Conservation (phyloP, 148 eudicot species). For the Vaccinium darrowii region DNA sequence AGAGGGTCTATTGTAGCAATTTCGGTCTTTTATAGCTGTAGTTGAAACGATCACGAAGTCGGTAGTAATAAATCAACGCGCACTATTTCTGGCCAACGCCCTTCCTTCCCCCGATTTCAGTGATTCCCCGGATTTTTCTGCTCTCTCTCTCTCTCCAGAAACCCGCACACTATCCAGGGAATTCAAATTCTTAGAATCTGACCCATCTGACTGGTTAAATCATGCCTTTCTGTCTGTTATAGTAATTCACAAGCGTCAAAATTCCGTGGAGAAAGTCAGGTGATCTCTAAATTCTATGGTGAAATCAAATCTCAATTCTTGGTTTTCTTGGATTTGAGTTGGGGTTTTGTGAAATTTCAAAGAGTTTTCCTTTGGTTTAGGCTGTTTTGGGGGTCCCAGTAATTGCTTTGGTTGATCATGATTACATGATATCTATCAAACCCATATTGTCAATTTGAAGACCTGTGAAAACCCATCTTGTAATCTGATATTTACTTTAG, state of each 20-base stretch:
- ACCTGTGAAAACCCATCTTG: constrained; percentile 11
- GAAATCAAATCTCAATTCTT: not conserved
- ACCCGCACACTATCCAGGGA: not conserved
- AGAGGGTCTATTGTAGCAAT: too few species aligned
- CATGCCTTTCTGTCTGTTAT: not conserved
- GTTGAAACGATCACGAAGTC: too few species aligned
- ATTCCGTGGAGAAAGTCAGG: not conserved
- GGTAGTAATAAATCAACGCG: not conserved
- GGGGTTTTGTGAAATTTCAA: not conserved
- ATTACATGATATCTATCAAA: not conserved
- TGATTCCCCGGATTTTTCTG: not conserved
- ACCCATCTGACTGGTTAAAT: not conserved
- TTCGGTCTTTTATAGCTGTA: too few species aligned
- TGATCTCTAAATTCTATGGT: not conserved
- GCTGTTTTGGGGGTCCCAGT: not conserved
- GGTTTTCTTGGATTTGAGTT: not conserved
- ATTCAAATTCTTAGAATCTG: not conserved
- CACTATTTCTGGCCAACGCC: not conserved
- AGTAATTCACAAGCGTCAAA: not conserved
- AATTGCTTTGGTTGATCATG: not conserved
- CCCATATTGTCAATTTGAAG: constrained; percentile 9
- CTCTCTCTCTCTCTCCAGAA: not conserved
- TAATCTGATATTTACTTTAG: not conserved
- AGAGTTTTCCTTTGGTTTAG: not conserved
- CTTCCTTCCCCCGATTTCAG: not conserved